These are phyloP conservation scores for Hansenula anomala DNA, from an alignment of 1,139 yeast species.

Conservation along the genomic window DNA sequence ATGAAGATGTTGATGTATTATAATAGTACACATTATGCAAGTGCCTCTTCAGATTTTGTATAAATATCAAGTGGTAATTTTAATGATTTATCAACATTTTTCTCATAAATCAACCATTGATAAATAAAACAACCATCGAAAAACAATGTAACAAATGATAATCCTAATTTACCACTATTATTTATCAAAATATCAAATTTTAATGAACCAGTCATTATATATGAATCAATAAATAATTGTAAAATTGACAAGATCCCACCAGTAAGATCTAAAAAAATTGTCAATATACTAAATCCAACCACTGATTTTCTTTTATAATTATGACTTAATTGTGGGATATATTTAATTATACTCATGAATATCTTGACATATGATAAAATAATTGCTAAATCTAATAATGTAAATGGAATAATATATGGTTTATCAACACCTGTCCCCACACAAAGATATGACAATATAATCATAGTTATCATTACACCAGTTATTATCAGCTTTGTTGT, in stretches of 20 bases:
- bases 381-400: conserved; percentile 33
- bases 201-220: conserved; percentile 15
- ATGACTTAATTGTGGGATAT: conserved; percentile 55
- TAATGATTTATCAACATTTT: neutral
- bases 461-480: conserved; percentile 4
- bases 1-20: neutral
- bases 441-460: conserved; percentile 7
- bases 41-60: neutral
- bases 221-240: conserved; percentile 36
- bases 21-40: neutral
- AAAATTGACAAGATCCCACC: conserved; percentile 49
- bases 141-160: conserved; percentile 30
- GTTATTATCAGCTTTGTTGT: conserved; percentile 12
- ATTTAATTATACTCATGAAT: conserved; percentile 50
- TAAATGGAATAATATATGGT: too few relatives aligned
- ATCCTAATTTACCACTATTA: conserved; percentile 31
- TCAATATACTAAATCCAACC: conserved; percentile 51
- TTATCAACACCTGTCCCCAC: too few relatives aligned
- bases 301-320: conserved; percentile 51
- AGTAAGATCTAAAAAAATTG: conserved; percentile 43
- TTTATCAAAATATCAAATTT: conserved; percentile 18
- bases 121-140: conserved; percentile 29
- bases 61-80: neutral
- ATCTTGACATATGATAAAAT: conserved; percentile 48
- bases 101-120: conserved; percentile 15